A percentile compares a stretch with the other conserved stretches of the same genome.
These are phyloP conservation scores for Eimeria sp. DNA, from an alignment of 169 alveolate genomes.

Conservation along the genomic window DNA sequence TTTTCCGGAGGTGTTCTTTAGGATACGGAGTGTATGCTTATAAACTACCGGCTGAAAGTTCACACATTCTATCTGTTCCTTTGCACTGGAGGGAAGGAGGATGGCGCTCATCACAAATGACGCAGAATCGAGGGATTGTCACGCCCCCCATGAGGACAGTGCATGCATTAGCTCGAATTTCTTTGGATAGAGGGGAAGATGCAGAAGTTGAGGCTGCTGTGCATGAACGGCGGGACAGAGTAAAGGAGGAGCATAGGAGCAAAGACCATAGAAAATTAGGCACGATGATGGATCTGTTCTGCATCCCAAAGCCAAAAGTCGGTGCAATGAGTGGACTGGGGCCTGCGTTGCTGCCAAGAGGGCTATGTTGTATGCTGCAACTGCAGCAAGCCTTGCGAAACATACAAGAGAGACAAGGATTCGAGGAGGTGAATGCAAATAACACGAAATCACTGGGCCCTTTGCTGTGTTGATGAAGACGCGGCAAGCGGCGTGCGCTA, in stretches of 20 bases:
- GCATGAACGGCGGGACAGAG: neutral
- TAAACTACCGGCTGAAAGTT: neutral
- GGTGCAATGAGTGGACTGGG: constrained; percentile 59
- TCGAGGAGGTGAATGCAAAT: constrained; percentile 42
- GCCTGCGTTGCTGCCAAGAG: constrained; percentile 78
- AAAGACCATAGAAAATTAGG: constrained; percentile 68
- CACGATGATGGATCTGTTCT: constrained; percentile 75
- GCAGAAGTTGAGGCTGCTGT: neutral
- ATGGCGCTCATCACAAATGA: neutral
- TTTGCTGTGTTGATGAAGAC: neutral
- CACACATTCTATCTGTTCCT: neutral
- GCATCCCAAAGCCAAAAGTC: constrained; percentile 37
- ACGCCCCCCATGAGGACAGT: neutral
- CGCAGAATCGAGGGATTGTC: neutral
- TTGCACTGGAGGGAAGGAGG: neutral
- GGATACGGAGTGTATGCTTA: neutral
- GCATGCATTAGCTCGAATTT: neutral
- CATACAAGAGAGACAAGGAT: constrained; percentile 27
- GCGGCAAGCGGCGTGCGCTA: neutral
- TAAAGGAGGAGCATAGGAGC: constrained; percentile 2
- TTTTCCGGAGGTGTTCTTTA: neutral
- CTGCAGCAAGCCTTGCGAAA: constrained; percentile 38
- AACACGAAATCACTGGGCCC: neutral
- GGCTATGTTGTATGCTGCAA: constrained; percentile 36
- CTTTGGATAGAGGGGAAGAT: neutral